Evolutionary conservation across 2,329 filamentous ascomycete genomes (phyloP), one percentile per base, ranked within the genome.

Genomic region (Venturia pyrina): DNA sequence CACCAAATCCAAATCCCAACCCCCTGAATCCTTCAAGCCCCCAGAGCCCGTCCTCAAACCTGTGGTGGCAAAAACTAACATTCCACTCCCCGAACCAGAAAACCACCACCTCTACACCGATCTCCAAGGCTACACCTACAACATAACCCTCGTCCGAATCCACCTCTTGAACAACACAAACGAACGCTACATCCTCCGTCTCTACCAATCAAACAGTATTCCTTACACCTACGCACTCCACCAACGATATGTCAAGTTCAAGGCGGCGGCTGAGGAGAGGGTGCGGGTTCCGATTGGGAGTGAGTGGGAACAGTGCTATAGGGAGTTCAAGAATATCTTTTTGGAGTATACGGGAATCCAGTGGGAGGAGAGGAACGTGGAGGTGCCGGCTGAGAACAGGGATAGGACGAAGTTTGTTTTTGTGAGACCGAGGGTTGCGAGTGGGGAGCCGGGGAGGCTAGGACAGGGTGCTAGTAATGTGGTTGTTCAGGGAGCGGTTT

Each of bases 61-160:
- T 2, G 15, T 17, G 41, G 41, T 43, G 13, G 15, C 13, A 13
- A 13, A 43, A 1, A 64, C 62, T 64, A 34, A 64, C 62, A 48
- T 19, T 15, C 21, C 24, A 8, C 1, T 46, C 37, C 24, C 44
- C 3, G 34, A 64, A 19, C 46, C 53, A 65, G 86, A 80, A 43
- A 77, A 85, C n/a, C 85, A 87, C 71, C 86, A 85, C 67, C 74
- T 89, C 67, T 91, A 89, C 74, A 76, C 75, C 21, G 90, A 95
- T 72, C 65, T 71, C 3, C 82, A 82, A 0, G 83, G 81, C 61
- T 90, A 91, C 72, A 74, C 78, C 4, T 91, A 91, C 75, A 80
- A 87, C 65, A 76, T 90, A 66, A 79, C 80, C 0, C 76, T 95
- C 17, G 81, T 81, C 2, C 83, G 88, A 40, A 73, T 72, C 72